phyloP scores from a whole-genome alignment of 441 rosid genomes.

The Macaranga tanarius region DNA sequence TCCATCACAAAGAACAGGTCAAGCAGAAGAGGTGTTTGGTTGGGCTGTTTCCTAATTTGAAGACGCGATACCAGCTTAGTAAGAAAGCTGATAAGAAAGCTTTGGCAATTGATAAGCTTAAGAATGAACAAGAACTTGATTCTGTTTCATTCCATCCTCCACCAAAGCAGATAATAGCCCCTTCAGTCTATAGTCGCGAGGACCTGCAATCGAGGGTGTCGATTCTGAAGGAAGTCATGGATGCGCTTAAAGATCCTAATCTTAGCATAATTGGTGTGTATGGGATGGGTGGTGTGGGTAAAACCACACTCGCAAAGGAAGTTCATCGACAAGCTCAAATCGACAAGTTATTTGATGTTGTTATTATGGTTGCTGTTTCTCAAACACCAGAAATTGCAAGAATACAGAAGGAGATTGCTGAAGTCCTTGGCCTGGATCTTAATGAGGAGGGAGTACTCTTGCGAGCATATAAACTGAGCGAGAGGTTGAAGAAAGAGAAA shows the following conservation, averaged over 20 bases:
- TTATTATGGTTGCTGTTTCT: not conserved
- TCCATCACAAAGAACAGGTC: too few relatives aligned
- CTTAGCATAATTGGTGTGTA: not conserved
- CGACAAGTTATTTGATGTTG: not conserved
- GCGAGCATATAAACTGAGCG: conserved; percentile 24
- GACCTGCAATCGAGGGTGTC: conserved; percentile 2
- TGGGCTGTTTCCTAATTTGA: too few relatives aligned
- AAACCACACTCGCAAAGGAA: too few relatives aligned
- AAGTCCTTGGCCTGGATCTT: conserved; percentile 15
- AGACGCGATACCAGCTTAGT: too few relatives aligned
- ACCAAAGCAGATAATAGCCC: not conserved
- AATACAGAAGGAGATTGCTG: conserved; percentile 5
- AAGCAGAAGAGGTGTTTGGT: too few relatives aligned
- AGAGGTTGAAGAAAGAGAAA: too few relatives aligned
- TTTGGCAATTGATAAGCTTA: too few relatives aligned
- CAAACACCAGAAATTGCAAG: not conserved
- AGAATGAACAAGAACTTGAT: too few relatives aligned
- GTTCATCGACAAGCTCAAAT: too few relatives aligned
- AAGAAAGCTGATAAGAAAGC: too few relatives aligned
- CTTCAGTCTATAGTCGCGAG: not conserved
- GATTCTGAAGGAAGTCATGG: conserved; percentile 5
- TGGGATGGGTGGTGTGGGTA: too few relatives aligned
- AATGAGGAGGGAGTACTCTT: conserved; percentile 3
- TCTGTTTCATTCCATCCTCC: not conserved
- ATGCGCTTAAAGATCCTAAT: conserved; percentile 4